Evolutionary conservation across 192 early-diverging fungal genomes (phyloP), one percentile per base, ranked within the genome.

Genomic region (Tieghemiomyces parasiticus): DNA sequence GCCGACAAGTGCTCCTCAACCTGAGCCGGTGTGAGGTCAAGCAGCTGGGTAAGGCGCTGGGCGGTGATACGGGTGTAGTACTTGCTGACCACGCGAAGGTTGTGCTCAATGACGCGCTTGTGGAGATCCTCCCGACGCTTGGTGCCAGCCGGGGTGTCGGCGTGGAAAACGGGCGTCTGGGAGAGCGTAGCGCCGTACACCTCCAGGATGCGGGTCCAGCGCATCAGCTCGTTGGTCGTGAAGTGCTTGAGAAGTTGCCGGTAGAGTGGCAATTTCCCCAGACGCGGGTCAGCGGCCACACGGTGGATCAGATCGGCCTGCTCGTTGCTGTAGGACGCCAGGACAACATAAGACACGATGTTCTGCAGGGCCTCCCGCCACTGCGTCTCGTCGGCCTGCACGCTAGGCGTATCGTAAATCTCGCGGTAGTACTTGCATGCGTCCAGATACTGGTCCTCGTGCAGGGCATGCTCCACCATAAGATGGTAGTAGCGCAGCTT

Each of bases 41-140:
- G 71, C 49, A 99, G 74, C 72, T 92, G 84, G 25, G 88, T 88
- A 62, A 97, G 77, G 47, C 93, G 82, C 73, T 83, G 81, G 29
- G 83, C 81, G 9, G 87, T 81, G 35, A 95, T 87, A 30, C 90
- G 83, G 33, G 82, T 86, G 66, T 99, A 99, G 73, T 97, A 99
- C 65, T 89, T 88, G 44, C 93, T 89, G 65, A 99, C 81, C 2
- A 99, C 92, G 9, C 96, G 88, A 60, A 97, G 85, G 71, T 99
- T 99, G 81, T 99, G 96, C 67, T 99, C 96, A 63, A 94, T 90
- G 1, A 95, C 91, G 29, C 96, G 85, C 61, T 93, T 85, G 65
- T 93, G 92, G 60, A 99, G 75, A 46, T 81, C 84, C 61, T 80
- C 74, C 79, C 83, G 86, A 63, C 88, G 79, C 71, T 84, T 81